phyloP scores from a whole-genome alignment of 2,329 filamentous ascomycete species.

The Diaporthe caulivora region DNA sequence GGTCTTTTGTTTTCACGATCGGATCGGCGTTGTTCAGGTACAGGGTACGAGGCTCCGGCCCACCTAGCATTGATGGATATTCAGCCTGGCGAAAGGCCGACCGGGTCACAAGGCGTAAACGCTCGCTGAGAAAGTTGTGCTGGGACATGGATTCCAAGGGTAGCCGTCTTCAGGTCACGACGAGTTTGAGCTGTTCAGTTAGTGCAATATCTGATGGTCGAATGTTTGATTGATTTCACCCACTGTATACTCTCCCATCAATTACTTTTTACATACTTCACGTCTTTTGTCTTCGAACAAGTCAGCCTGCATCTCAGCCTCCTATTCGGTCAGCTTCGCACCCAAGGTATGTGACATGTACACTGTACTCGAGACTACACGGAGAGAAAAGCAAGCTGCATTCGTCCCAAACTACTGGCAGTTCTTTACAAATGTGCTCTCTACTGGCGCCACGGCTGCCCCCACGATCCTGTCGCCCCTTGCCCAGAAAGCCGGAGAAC shows the following conservation, averaged over 20 bases:
- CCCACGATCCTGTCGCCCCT: not conserved
- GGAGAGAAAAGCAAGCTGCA: too few species aligned
- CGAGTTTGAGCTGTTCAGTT: conserved; percentile 31
- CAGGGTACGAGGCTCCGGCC: conserved; percentile 25
- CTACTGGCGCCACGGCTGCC: not conserved
- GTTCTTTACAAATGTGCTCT: not conserved
- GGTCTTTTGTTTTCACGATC: conserved; percentile 3
- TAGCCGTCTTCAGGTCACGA: not conserved
- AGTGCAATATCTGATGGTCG: conserved; percentile 31
- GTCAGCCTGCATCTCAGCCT: not conserved
- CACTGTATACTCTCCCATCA: conserved; percentile 24
- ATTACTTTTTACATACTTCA: not conserved
- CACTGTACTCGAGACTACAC: too few species aligned
- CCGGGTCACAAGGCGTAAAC: conserved; percentile 27
- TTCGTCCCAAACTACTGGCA: not conserved
- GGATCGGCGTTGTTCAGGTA: conserved; percentile 34
- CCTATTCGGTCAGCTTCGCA: not conserved
- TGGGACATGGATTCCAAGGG: not conserved
- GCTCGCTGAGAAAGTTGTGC: conserved; percentile 26
- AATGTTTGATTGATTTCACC: conserved; percentile 20
- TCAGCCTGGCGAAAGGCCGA: conserved; percentile 26
- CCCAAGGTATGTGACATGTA: too few species aligned
- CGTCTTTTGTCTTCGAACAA: too few species aligned
- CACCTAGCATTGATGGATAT: conserved; percentile 24
- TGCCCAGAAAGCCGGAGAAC: not conserved